Evolutionary conservation across 176 grass and related monocot genomes (phyloP).

Genomic region (Lolium rigidum): DNA sequence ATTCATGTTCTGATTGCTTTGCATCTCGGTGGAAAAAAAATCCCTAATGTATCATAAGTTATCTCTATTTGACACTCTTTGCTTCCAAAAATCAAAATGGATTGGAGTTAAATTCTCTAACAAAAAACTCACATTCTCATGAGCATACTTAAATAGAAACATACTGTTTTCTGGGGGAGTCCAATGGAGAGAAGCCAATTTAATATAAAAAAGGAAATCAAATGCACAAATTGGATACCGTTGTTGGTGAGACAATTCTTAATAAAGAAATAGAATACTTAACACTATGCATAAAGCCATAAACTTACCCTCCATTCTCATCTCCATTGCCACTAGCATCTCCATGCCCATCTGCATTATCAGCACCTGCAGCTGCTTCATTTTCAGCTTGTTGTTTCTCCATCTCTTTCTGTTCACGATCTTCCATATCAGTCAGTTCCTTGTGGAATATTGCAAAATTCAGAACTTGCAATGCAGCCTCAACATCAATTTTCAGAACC

Average conservation of each 20-base stretch:
- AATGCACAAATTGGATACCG: background rate
- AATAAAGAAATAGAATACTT: background rate
- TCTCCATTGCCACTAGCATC: conserved; percentile 51
- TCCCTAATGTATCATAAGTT: background rate
- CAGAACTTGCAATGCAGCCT: conserved; percentile 90
- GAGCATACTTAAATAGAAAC: background rate
- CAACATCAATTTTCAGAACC: conserved; percentile 89
- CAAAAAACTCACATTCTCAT: background rate
- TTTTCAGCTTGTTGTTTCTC: conserved; percentile 86
- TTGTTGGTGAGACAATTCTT: background rate
- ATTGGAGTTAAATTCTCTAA: background rate
- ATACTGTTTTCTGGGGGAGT: background rate
- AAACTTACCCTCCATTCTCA: conserved; percentile 57
- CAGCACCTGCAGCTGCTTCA: conserved; percentile 61
- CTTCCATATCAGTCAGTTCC: conserved; percentile 96
- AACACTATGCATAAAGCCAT: background rate
- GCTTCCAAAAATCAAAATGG: background rate
- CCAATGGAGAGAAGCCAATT: background rate
- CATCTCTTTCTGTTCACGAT: conserved; percentile 79
- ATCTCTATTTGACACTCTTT: background rate
- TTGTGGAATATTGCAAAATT: conserved; percentile 99
- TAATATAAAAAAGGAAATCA: background rate
- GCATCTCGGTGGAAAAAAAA: background rate
- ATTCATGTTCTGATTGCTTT: background rate
- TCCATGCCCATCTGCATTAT: conserved; percentile 51